Conservation (phyloP, 2,329 filamentous ascomycete species). For the Cytospora chrysosperma region DNA sequence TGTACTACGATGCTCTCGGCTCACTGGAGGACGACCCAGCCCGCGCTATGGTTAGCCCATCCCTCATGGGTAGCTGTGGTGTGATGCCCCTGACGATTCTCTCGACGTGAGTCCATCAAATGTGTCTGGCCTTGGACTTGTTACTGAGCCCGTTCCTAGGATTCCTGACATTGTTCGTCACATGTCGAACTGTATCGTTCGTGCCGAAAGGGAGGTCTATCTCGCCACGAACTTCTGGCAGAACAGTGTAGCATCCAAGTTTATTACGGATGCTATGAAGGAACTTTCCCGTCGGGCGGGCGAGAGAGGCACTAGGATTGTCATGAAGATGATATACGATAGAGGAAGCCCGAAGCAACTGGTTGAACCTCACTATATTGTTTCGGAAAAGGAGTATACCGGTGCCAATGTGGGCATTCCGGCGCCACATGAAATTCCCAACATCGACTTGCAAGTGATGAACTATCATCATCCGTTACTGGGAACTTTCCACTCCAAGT, state of each 20-base stretch:
- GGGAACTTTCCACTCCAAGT: conserved; percentile 77
- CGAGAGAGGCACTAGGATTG: conserved; percentile 52
- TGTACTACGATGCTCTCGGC: conserved; percentile 64
- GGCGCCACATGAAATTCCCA: conserved; percentile 62
- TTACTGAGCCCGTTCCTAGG: conserved; percentile 28
- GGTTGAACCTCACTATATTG: conserved; percentile 62
- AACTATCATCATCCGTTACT: conserved; percentile 70
- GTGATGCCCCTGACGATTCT: conserved; percentile 68
- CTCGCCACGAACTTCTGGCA: conserved; percentile 77
- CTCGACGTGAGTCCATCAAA: conserved; percentile 44
- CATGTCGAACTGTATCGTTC: conserved; percentile 72
- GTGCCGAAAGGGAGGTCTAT: conserved; percentile 70
- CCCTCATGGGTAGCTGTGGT: conserved; percentile 55
- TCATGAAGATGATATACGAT: conserved; percentile 76
- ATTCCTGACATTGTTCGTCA: conserved; percentile 71
- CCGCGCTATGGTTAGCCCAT: conserved; percentile 51
- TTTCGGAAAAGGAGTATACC: conserved; percentile 58
- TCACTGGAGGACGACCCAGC: conserved; percentile 52
- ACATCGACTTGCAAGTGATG: conserved; percentile 69
- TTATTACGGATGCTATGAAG: conserved; percentile 66
- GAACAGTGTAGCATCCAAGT: conserved; percentile 62
- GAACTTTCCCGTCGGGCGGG: conserved; percentile 68
- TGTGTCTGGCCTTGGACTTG: neutral
- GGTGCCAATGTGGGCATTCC: conserved; percentile 61
- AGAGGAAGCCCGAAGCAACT: conserved; percentile 64